Conservation (phyloP, 805 yeast species). For the Tetrapisispora namnaoensis region DNA sequence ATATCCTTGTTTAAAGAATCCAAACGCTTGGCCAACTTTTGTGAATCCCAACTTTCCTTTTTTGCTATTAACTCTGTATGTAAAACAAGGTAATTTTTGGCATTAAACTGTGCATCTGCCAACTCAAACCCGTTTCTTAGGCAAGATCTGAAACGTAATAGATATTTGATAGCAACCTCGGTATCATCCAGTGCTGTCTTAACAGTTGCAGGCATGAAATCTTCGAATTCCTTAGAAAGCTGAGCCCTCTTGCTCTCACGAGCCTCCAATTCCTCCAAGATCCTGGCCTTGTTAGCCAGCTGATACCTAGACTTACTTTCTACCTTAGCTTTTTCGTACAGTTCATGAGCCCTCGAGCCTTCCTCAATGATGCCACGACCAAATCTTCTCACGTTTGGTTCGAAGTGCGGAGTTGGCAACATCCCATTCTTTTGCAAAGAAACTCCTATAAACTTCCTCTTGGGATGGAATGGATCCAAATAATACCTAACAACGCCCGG, state of each 20-base stretch:
- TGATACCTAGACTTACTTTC: conserved; percentile 60
- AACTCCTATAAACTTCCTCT: conserved; percentile 81
- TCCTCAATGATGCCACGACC: conserved; percentile 52
- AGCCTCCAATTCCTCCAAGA: conserved; percentile 32
- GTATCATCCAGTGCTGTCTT: conserved; percentile 22
- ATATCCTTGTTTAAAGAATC: conserved; percentile 9
- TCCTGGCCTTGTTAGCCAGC: conserved; percentile 43
- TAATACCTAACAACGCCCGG: conserved; percentile 91
- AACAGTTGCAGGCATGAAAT: conserved; percentile 14
- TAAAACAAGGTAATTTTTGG: conserved; percentile 43
- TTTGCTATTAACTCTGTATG: conserved; percentile 35
- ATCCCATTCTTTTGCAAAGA: conserved; percentile 53
- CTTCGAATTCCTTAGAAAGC: conserved; percentile 25
- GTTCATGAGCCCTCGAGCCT: conserved; percentile 12
- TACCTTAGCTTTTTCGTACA: conserved; percentile 48
- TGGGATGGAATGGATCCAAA: conserved; percentile 92
- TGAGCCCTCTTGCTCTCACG: conserved; percentile 35
- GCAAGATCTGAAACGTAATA: conserved; percentile 43
- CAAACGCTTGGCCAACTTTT: conserved; percentile 17
- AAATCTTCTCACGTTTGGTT: conserved; percentile 78
- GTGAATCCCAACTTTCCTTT: conserved; percentile 29
- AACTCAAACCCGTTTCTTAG: conserved; percentile 48
- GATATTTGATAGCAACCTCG: conserved; percentile 39
- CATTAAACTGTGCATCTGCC: conserved; percentile 48
- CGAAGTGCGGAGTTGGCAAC: conserved; percentile 85